Evolutionary conservation across 1,284 basidiomycete genomes (phyloP).

Genomic region (Ganoderma lingzhi): DNA sequence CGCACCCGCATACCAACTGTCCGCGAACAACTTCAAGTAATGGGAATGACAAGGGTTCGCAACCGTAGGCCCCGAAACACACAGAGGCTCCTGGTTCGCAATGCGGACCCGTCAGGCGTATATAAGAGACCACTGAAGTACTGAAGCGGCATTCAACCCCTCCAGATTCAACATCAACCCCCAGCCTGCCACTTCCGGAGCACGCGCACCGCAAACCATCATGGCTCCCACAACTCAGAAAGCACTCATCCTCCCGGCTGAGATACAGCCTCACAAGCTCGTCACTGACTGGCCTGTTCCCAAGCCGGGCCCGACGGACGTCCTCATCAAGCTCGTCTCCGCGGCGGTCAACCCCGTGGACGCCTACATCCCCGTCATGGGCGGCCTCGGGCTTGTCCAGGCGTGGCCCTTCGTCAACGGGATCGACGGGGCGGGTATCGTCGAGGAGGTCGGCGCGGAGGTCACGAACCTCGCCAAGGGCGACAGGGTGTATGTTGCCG

Average conservation of each 20-base stretch:
- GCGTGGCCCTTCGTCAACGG: conserved; percentile 43
- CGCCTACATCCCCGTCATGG: neutral
- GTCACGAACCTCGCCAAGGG: conserved; percentile 48
- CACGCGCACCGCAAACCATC: neutral
- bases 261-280: neutral
- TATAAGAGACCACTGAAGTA: neutral
- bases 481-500: conserved; percentile 50
- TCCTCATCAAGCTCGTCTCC: conserved; percentile 6
- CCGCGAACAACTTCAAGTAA: too few relatives aligned
- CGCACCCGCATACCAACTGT: too few relatives aligned
- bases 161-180: neutral
- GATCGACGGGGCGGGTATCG: conserved; percentile 53
- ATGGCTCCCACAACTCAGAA: conserved; percentile 5
- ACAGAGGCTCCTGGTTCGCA: too few relatives aligned
- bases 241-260: conserved; percentile 4
- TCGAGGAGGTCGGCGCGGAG: conserved; percentile 52
- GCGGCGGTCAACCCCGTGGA: neutral
- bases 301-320: neutral
- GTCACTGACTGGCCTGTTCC: conserved; percentile 5
- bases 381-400: neutral
- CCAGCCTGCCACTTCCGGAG: neutral
- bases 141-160: too few relatives aligned
- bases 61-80: too few relatives aligned
- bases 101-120: neutral
- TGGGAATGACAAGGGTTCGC: too few relatives aligned